These are phyloP conservation scores for Terana coerulea DNA, from an alignment of 768 basidiomycete species.

Conservation along the genomic window DNA sequence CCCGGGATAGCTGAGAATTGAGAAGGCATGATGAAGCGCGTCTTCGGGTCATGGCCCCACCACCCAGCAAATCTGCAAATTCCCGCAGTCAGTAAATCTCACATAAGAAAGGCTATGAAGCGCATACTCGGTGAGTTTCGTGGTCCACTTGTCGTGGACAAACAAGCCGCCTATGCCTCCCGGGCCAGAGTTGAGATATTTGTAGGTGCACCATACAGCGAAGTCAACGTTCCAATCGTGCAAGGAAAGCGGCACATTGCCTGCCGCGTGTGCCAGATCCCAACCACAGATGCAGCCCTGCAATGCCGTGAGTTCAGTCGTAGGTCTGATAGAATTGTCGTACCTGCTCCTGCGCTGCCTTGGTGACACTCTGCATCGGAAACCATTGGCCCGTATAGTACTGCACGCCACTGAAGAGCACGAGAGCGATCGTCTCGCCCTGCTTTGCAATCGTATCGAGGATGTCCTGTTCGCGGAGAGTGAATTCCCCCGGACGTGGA, in stretches of 20 bases:
- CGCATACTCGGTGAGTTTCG: constrained; percentile 49
- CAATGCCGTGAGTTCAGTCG: constrained; percentile 9
- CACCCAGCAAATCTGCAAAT: constrained; percentile 79
- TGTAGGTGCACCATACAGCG: constrained; percentile 99
- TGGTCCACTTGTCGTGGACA: constrained; percentile 80
- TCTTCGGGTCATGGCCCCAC: constrained; percentile 92
- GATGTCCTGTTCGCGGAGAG: constrained; percentile 87
- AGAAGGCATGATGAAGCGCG: constrained; percentile 89
- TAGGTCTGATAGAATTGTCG: constrained; percentile 2
- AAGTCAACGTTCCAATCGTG: constrained; percentile 97
- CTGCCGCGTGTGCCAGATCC: constrained; percentile 94
- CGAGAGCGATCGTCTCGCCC: constrained; percentile 78
- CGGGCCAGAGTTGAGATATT: constrained; percentile 94
- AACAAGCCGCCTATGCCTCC: constrained; percentile 97
- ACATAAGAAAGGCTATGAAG: not conserved
- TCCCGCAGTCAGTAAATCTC: constrained; percentile 1
- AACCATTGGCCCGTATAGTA: constrained; percentile 98
- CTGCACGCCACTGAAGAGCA: constrained; percentile 91
- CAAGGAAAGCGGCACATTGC: constrained; percentile 85
- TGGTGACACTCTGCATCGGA: constrained; percentile 80
- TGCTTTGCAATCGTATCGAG: constrained; percentile 67
- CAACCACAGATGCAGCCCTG: constrained; percentile 94
- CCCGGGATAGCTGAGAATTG: constrained; percentile 81
- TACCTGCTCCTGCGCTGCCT: constrained; percentile 81
- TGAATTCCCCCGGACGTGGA: constrained; percentile 82